Evolutionary conservation across 495 filamentous ascomycete genomes (phyloP).

Genomic region (Xeromyces bisporus): DNA sequence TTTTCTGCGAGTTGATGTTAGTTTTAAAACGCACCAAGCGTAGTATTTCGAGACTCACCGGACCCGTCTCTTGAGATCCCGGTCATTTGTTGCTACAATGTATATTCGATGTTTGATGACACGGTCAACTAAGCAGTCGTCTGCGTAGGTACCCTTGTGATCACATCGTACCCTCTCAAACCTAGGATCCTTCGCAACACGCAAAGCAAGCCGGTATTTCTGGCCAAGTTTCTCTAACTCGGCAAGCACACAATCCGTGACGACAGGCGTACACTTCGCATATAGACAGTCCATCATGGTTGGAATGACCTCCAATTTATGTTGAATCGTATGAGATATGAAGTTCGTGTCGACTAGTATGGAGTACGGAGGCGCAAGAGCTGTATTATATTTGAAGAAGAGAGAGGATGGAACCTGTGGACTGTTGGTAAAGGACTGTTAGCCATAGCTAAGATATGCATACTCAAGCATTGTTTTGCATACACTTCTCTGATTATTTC

Average conservation of each 20-base stretch:
- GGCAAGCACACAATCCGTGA: slow-evolving; percentile 37
- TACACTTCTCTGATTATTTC: slow-evolving; percentile 6
- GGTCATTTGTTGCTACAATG: slow-evolving; percentile 81
- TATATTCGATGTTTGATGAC: slow-evolving; percentile 66
- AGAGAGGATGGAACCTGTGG: slow-evolving; percentile 34
- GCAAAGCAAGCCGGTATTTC: slow-evolving; percentile 75
- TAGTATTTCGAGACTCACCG: slow-evolving; percentile 24
- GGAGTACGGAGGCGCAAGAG: slow-evolving; percentile 41
- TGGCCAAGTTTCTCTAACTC: slow-evolving; percentile 86
- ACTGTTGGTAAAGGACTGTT: slow-evolving; percentile 17
- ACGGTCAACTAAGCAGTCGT: slow-evolving; percentile 85
- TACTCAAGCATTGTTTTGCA: not conserved
- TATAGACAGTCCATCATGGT: slow-evolving; percentile 66
- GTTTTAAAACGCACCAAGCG: no score
- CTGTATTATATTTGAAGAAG: slow-evolving; percentile 17
- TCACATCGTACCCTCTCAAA: slow-evolving; percentile 74
- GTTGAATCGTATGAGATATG: slow-evolving; percentile 73
- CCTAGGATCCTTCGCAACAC: slow-evolving; percentile 77
- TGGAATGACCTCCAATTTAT: slow-evolving; percentile 74
- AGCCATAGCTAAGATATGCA: slow-evolving; percentile 19
- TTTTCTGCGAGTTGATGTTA: not conserved
- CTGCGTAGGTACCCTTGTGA: slow-evolving; percentile 85
- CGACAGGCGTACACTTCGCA: slow-evolving; percentile 35
- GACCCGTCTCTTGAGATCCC: slow-evolving; percentile 56
- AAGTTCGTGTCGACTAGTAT: slow-evolving; percentile 89